Conservation (phyloP, 305 asterid genomes). For the Andrographis paniculata region DNA sequence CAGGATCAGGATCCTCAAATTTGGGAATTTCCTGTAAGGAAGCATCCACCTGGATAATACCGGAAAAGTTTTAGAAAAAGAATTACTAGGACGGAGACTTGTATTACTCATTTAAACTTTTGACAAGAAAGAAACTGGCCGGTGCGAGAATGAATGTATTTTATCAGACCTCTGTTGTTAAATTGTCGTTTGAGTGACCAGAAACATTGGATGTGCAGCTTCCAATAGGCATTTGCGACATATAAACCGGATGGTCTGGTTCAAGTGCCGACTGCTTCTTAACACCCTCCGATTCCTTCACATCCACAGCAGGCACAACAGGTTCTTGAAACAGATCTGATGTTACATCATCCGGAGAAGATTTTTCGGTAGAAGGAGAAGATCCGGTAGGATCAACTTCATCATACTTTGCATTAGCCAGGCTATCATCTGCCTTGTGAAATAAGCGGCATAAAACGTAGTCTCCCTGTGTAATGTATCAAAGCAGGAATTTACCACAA, state of each 20-base stretch:
- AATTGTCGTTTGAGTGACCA: background rate
- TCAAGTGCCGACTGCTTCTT: slow-evolving; percentile 26
- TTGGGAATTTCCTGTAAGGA: slow-evolving; percentile 11
- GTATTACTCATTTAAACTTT: too few species aligned
- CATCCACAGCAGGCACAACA: slow-evolving; percentile 24
- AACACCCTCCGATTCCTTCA: slow-evolving; percentile 27
- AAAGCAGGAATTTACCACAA: background rate
- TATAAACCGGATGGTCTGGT: slow-evolving; percentile 22
- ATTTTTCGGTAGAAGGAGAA: slow-evolving; percentile 34
- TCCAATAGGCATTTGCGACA: slow-evolving; percentile 25
- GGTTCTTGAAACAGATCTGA: slow-evolving; percentile 41
- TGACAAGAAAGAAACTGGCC: too few species aligned
- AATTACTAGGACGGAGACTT: too few species aligned
- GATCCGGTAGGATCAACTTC: slow-evolving; percentile 38
- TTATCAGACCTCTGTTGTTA: background rate
- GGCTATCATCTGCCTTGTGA: slow-evolving; percentile 46
- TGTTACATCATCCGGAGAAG: slow-evolving; percentile 50
- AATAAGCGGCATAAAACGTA: slow-evolving; percentile 70
- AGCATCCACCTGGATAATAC: slow-evolving; percentile 15
- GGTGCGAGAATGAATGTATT: background rate
- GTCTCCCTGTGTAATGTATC: slow-evolving; percentile 44
- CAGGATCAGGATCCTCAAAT: slow-evolving; percentile 22
- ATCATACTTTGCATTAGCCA: slow-evolving; percentile 27
- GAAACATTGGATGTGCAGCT: slow-evolving; percentile 32
- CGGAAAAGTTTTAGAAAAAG: too few species aligned